Percentiles rank a stretch among this genome's conserved stretches.
phyloP scores from a whole-genome alignment of 2,329 filamentous ascomycete genomes.

The Alternaria sp. region DNA sequence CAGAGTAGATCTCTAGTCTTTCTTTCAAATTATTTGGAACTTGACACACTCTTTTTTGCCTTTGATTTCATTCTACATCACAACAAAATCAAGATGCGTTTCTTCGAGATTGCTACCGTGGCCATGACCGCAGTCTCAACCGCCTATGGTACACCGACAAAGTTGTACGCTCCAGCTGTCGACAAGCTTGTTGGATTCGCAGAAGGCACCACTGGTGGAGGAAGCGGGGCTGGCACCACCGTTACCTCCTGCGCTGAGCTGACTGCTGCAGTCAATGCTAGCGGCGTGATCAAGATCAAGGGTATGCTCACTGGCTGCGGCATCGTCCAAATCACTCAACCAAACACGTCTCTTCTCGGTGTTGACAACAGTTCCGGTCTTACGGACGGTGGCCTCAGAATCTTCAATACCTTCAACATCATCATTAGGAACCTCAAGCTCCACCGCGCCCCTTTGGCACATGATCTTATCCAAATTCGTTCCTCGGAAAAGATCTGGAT shows the following conservation, averaged over 20 bases:
- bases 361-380: constrained; percentile 54
- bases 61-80: constrained; percentile 7
- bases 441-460: constrained; percentile 64
- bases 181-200: constrained; percentile 56
- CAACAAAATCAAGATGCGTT: constrained; percentile 35
- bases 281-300: constrained; percentile 48
- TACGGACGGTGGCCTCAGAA: constrained; percentile 60
- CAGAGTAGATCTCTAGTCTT: constrained; percentile 33
- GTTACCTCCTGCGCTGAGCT: constrained; percentile 62
- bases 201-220: constrained; percentile 64
- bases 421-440: constrained; percentile 70
- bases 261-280: constrained; percentile 57
- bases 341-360: constrained; percentile 49
- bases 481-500: constrained; percentile 66
- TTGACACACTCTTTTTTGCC: background rate
- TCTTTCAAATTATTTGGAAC: constrained; percentile 18
- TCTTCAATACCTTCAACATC: constrained; percentile 65
- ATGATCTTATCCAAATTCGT: constrained; percentile 69
- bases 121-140: constrained; percentile 41
- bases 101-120: constrained; percentile 35
- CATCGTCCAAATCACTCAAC: constrained; percentile 35
- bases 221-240: constrained; percentile 63
- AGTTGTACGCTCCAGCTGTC: constrained; percentile 40
- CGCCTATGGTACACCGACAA: constrained; percentile 33
- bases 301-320: constrained; percentile 45